Percentiles rank a stretch among this genome's conserved stretches.
These are phyloP conservation scores for Chloromonas sp. DNA, from an alignment of 163 green algal genomes.

Conservation along the genomic window DNA sequence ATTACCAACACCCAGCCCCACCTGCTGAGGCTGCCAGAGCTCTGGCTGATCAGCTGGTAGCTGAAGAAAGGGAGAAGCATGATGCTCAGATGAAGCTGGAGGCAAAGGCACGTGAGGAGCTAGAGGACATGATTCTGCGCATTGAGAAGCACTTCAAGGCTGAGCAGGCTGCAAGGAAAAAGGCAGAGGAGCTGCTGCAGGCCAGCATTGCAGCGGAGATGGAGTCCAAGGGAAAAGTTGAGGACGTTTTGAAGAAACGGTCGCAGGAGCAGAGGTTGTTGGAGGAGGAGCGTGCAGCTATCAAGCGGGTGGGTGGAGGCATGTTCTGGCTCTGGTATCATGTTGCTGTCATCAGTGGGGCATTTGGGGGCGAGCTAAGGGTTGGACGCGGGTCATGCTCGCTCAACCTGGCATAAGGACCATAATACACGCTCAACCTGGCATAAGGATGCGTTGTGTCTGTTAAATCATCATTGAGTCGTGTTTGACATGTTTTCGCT, in stretches of 20 bases:
- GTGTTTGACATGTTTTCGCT: too few species aligned
- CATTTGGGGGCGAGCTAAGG: background rate
- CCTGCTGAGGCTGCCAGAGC: background rate
- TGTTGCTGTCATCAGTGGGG: background rate
- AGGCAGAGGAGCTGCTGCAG: conserved; percentile 47
- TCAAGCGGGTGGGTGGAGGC: conserved; percentile 25
- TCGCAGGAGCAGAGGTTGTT: conserved; percentile 34
- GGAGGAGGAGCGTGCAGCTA: conserved; percentile 39
- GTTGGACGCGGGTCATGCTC: too few species aligned
- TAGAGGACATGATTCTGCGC: conserved; percentile 78
- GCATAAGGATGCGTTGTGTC: too few species aligned
- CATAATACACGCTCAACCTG: too few species aligned
- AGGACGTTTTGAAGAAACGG: conserved; percentile 44
- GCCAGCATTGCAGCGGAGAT: conserved; percentile 36
- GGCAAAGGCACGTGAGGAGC: conserved; percentile 46
- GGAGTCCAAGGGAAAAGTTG: conserved; percentile 38
- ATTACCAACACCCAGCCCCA: too few species aligned
- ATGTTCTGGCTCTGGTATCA: background rate
- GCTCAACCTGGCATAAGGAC: too few species aligned
- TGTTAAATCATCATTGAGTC: too few species aligned
- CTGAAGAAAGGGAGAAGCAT: conserved; percentile 33
- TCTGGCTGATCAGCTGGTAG: conserved; percentile 14
- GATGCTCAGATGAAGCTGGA: conserved; percentile 38
- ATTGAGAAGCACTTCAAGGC: conserved; percentile 82
- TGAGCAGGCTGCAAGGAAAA: conserved; percentile 48